Conservation (phyloP, 2,329 filamentous ascomycete genomes). For the Whalleya microplaca region DNA sequence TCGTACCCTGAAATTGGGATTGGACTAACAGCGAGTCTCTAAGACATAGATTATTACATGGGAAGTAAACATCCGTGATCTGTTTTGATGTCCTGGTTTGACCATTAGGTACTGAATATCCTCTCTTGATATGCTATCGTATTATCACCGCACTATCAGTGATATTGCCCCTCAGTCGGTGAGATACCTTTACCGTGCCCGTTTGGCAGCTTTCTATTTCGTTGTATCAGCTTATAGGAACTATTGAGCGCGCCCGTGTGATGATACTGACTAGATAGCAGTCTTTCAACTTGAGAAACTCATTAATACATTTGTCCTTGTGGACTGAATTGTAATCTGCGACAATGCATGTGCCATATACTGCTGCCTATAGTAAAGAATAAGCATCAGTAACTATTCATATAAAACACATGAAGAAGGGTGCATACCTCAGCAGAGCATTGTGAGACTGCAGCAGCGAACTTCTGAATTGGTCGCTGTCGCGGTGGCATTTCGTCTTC, state of each 20-base stretch:
- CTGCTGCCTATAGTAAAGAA: conserved; percentile 63
- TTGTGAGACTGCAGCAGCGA: conserved; percentile 57
- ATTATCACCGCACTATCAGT: too few relatives aligned
- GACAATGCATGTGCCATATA: conserved; percentile 90
- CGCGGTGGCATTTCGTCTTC: conserved; percentile 39
- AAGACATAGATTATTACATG: too few relatives aligned
- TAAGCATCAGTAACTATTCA: conserved; percentile 1
- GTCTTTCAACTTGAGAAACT: conserved; percentile 84
- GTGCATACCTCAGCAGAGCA: conserved; percentile 56
- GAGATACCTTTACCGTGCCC: conserved; percentile 57
- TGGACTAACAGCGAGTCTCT: too few relatives aligned
- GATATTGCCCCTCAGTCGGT: conserved; percentile 67
- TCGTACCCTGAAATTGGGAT: too few relatives aligned
- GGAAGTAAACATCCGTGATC: too few relatives aligned
- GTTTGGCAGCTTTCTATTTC: conserved; percentile 55
- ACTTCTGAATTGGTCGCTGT: conserved; percentile 56
- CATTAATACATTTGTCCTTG: conserved; percentile 86
- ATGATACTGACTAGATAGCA: conserved; percentile 75
- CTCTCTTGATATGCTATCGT: too few relatives aligned
- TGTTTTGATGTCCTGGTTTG: too few relatives aligned
- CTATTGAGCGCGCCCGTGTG: neutral
- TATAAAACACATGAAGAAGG: neutral
- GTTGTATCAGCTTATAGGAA: conserved; percentile 11
- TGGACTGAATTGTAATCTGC: conserved; percentile 87
- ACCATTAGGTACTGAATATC: too few relatives aligned